Evolutionary conservation across 768 basidiomycete genomes (phyloP).

Genomic region (Podaxis rugospora): DNA sequence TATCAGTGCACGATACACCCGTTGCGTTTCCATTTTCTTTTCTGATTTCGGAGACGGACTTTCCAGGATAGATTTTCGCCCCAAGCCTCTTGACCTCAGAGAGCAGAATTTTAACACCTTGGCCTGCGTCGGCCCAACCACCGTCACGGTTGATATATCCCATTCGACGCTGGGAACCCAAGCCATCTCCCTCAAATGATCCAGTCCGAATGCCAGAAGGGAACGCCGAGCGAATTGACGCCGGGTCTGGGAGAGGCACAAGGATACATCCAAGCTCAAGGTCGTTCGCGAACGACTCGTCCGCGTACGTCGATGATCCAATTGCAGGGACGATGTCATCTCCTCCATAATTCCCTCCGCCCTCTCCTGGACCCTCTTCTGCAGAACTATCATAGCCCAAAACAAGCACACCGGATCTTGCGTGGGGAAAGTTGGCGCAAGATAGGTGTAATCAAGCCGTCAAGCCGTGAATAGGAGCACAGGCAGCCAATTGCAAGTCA

Average conservation of each 20-base stretch:
- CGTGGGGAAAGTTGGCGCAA: constrained; percentile 1
- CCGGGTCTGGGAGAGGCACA: constrained; percentile 29
- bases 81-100: constrained; percentile 52
- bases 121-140: constrained; percentile 81
- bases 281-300: constrained; percentile 62
- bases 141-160: constrained; percentile 71
- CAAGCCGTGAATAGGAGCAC: neutral
- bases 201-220: constrained; percentile 34
- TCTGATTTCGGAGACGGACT: constrained; percentile 48
- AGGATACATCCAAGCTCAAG: constrained; percentile 49
- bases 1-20: constrained; percentile 64
- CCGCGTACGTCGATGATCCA: constrained; percentile 35
- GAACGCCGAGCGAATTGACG: constrained; percentile 44
- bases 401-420: constrained; percentile 67
- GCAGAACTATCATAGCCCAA: constrained; percentile 31
- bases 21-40: constrained; percentile 32
- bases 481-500: neutral
- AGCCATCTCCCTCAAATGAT: constrained; percentile 32
- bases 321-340: neutral
- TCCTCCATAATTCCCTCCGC: neutral
- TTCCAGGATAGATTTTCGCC: constrained; percentile 55
- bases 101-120: constrained; percentile 56
- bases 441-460: neutral
- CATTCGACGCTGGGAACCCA: neutral
- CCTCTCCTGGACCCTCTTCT: neutral